Base-by-base conservation (phyloP, 257 asterid species). In the Scutellaria galericulata region DNA sequence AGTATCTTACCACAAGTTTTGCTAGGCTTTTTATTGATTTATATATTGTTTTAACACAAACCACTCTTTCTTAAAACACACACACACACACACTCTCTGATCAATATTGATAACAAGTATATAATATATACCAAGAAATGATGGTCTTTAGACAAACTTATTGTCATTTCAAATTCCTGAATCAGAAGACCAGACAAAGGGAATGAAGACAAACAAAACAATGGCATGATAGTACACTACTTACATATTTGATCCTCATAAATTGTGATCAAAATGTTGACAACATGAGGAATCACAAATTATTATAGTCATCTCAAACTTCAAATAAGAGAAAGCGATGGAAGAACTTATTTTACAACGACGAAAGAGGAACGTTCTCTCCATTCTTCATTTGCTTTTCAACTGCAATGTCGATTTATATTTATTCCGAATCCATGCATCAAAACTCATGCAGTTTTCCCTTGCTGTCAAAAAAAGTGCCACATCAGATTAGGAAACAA, bases 211-310 rank as follows among this genome's bases (percentile, higher is more conserved):
- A 18, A 18, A 18, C 18, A 18, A 18, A 18, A 24, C 37, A 31
- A 31, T 31, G 37, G 37, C 37, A 31, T 31, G 5, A 31, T 0
- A 31, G 3, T 31, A 4, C 70, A 45, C 57, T 64, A 64, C 44
- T 64, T 55, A 64, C 70, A 64, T 45, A 22, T 64, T 64, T 45
- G 70, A 64, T 12, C 41, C 53, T 64, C 56, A 64, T 64, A 20
- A 0, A 20, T 14, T 18, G 27, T 64, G 56, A 53, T 53, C 35
- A 53, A 18, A 53, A 53, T 18, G 37, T 53, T 2, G 69, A 2
- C 27, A 24, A 24, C 27, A 24, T 24, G 27, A 64, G 37, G 54
- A 41, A 64, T 64, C 69, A 46, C n/a, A 45, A 24, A 20, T 45
- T 45, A 64, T 46, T 64, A 24, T 2, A 15, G 5, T 44, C 9